Evolutionary conservation across 2,329 filamentous ascomycete genomes (phyloP).

Genomic region (Arthrinium puccinioides): DNA sequence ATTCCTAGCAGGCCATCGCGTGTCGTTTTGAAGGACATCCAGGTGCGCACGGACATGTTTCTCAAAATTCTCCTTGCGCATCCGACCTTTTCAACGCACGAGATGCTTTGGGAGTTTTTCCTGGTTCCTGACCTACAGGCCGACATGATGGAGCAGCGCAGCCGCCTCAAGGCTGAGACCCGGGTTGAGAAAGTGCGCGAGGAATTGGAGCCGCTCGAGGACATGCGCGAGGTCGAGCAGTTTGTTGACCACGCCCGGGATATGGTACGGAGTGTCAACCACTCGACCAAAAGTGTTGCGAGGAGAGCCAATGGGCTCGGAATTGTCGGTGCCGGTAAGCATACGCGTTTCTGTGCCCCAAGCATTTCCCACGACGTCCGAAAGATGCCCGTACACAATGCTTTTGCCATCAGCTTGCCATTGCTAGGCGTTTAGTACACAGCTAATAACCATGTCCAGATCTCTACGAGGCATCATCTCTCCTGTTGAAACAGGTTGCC

Average conservation of each 20-base stretch:
- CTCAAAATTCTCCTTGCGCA: conserved; percentile 80
- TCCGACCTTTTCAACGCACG: conserved; percentile 89
- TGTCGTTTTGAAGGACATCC: conserved; percentile 78
- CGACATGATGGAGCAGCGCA: conserved; percentile 83
- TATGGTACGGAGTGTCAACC: conserved; percentile 77
- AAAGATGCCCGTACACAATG: not conserved
- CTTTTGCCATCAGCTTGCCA: not conserved
- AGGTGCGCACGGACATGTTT: conserved; percentile 80
- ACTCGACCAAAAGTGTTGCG: conserved; percentile 74
- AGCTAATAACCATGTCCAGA: no score
- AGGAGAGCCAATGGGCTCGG: conserved; percentile 70
- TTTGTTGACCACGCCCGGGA: conserved; percentile 89
- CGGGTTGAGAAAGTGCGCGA: conserved; percentile 80
- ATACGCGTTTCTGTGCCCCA: no score
- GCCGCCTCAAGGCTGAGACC: conserved; percentile 76
- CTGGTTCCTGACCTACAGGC: conserved; percentile 89
- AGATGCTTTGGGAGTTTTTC: conserved; percentile 99
- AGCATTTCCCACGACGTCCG: not conserved
- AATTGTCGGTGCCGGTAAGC: conserved; percentile 53
- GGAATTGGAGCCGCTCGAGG: conserved; percentile 77
- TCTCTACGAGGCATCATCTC: conserved; percentile 56
- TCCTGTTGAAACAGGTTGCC: conserved; percentile 45
- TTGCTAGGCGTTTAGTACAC: conserved; percentile 17
- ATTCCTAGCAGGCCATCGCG: conserved; percentile 88
- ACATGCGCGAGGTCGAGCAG: conserved; percentile 82